phyloP scores from a whole-genome alignment of 2,329 filamentous ascomycete species.

The Aurifilum marmelostoma region DNA sequence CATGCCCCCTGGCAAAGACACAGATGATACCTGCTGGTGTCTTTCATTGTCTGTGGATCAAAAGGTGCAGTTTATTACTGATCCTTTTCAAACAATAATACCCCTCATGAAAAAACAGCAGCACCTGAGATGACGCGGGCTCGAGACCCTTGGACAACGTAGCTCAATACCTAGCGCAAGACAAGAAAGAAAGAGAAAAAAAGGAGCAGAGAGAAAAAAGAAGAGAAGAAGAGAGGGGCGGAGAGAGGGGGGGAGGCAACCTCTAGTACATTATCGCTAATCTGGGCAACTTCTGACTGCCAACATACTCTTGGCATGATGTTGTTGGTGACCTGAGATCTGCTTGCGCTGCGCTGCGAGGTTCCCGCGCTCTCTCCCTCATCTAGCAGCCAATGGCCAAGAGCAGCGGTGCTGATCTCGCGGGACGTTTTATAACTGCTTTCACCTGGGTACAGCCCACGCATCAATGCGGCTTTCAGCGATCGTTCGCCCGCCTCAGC shows the following conservation, averaged over 20 bases:
- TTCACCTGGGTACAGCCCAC: no score
- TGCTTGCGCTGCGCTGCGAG: no score
- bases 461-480: no score
- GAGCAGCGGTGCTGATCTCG: no score
- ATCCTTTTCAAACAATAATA: not conserved
- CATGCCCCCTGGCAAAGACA: not conserved
- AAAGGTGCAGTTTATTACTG: not conserved
- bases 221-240: no score
- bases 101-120: not conserved
- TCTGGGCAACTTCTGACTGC: not conserved
- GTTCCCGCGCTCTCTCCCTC: not conserved
- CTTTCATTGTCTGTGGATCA: not conserved
- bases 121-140: not conserved
- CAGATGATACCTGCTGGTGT: not conserved
- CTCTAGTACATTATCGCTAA: not conserved
- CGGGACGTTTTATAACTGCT: no score
- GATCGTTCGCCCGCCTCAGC: no score
- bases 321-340: not conserved
- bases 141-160: not conserved
- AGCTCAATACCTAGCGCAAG: not conserved
- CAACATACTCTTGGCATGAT: no score
- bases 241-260: no score
- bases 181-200: no score
- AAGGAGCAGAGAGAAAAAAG: no score
- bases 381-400: not conserved